Base-by-base conservation (phyloP, 202 grass and related monocot genomes). In the Setaria viridis region DNA sequence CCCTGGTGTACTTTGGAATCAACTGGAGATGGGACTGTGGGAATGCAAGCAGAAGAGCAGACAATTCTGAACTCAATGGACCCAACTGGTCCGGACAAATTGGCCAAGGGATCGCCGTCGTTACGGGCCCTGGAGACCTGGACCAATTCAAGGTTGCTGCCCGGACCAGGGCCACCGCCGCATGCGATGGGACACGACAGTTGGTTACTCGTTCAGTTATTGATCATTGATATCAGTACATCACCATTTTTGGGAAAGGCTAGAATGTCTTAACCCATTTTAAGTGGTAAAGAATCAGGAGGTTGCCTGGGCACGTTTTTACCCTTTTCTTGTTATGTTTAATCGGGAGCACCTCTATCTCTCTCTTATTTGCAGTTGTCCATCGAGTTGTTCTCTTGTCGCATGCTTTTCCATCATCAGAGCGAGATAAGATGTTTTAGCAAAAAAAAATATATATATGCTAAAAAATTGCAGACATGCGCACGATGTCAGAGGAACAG, bases 61-160 rank as follows among this genome's bases (percentile, higher is more conserved):
- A 70, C 79, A 70, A 70, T 34, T 13, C 67, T 85, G 82, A 69
- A 77, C 11, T 68, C 21, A n/a, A 20, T 43, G 67, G 56, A 71
- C 56, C 20, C 32, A 54, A 45, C 11, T 25, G 59, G 19, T 72
- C 43, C 13, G 33, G 45, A 41, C 54, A 11, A 11, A 60, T 39
- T 59, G 47, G 20, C 48, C 50, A 7, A 25, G 25, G 25, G 25
- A 12, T 77, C 72, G 65, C 53, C 53, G 4, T 63, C 51, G 46
- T 77, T 55, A 56, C 9, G 34, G 56, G 42, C 2, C 21, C 35
- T 25, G 20, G 35, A 53, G 13, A 2, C 3, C 30, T 35, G 72
- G 72, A 74, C 53, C 73, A 14, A 11, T 56, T 59, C 9, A 60
- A 48, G 29, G 13, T n/a, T 35, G 6, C 56, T 9, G 56, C 33